Evolutionary conservation across 1,284 basidiomycete genomes (phyloP), one percentile per base, ranked within the genome.

Genomic region (Leccinum solheimii): DNA sequence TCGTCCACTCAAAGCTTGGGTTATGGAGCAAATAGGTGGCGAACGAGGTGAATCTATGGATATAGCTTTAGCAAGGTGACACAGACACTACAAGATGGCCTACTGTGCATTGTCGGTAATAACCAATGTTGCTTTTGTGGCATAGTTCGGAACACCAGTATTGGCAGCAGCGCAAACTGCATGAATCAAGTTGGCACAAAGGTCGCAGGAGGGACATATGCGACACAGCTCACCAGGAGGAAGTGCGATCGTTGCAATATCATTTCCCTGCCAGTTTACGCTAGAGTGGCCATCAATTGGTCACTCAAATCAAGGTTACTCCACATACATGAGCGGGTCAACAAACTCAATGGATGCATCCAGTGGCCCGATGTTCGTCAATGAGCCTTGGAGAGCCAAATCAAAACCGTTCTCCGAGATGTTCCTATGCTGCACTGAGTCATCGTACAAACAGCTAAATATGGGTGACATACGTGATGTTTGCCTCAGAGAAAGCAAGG

Each of bases 131-230:
- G 78, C 86, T 55, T 73, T 81, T 0, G 86, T 78, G 45, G 76
- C 69, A 64, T 89, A 86, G 67, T 90, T 76, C 2, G 89, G 90
- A 27, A 89, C 86, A 62, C 90, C 90, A 10, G 71, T 77, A 64
- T 88, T 84, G 8, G 90, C 89, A 21, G 83, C 80, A 23, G 87
- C 84, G 71, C 90, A 92, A n/a, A 91, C 86, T 83, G 1, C 45
- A 62, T 5, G 43, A 53, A 55, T 51, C 23, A 27, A 4, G 52
- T 38, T 19, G 57, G 7, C 56, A 59, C n/a, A 32, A n/a, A n/a
- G 52, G 7, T 32, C 26, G 5, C 2, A 27, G 0, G 11, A 21
- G 7, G 6, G 2, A 52, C 8, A 32, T 5, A 32, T 5, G 1
- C 2, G 21, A 51, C 11, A 30, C 0, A 26, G 65, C 79, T 57